Evolutionary conservation across 2,329 filamentous ascomycete species (phyloP), one percentile per base, ranked within the genome.

Genomic region (Ophiosphaerella korrae): DNA sequence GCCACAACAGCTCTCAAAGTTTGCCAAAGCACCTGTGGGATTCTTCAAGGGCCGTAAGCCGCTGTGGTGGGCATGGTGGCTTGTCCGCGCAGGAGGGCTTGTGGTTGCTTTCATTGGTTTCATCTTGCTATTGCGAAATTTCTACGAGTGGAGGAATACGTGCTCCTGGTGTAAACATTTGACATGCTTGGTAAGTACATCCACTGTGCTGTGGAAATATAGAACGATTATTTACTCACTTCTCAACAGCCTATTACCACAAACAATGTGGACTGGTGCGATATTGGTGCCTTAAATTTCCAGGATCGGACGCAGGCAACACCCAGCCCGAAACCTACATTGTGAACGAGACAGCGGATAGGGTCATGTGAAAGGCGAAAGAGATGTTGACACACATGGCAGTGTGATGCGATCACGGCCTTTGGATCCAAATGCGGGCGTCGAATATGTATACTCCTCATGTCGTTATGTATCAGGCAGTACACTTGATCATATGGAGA

Each of bases 1-100:
- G 2, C 23, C 52, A 1, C 39, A 44, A 23, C 70, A 65, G 6
- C 51, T 81, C 2, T 66, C 68, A 11, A 72, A 66, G 13, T 82
- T 84, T 57, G 68, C 76, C 21, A 80, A 78, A 55, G 68, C 78
- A 46, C 81, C 82, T 0, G 58, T 84, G 0, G 86, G 85, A 5
- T 97, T 97, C 75, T 97, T 97, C 78, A 93, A 92, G 72, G 91
- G 90, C 16, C 84, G 94, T 14, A 96, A 96, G 72, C 88, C 89
- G 18, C 80, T 96, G 7, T 99, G 94, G 94, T 99, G 94, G 94
- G 88, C 79, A 5, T 99, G 94, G 94, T 97, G 93, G 93, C 75
- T 96, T 18, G 82, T 97, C 24, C 84, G 94, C 14, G 89, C 84
- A 1, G 90, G 83, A 0, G 87, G 88, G 21, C 77, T 99, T 44